Base-by-base conservation (phyloP, 495 filamentous ascomycete genomes). In the Podospora pseudocomata region DNA sequence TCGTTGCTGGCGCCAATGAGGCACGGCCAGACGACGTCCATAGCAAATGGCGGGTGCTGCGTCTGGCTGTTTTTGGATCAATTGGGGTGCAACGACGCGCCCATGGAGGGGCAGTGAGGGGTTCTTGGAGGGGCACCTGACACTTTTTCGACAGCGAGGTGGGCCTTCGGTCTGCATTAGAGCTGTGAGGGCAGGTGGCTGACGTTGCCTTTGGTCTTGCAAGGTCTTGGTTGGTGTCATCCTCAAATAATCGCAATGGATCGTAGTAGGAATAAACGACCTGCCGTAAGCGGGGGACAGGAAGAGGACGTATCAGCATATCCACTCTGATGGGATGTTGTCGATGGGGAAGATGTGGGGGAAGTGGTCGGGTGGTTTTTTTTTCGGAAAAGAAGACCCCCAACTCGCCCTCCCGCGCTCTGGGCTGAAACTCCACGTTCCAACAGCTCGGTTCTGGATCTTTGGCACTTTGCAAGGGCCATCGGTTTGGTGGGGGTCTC, bases 121-220 rank as follows among this genome's bases (percentile, higher is more conserved):
- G 72, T 65, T 30, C 49, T 53, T 67, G 65, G 74, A 74, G 75
- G 75, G 73, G 68, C 74, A 74, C 68, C 65, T 77, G 75, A 76
- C 75, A 70, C 70, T 65, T 66, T 67, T 70, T 68, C 57, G 55
- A 67, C 64, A 53, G 15, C 26, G n/a, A 49, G 15, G 34, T 49
- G 34, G 39, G 15, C 28, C 44, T 57, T 70, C 70, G 71, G 63
- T 72, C 75, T 71, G 56, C 61, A 44, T 63, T 60, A 66, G 56
- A 60, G 23, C 66, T 20, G 18, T n/a, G n/a, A 26, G n/a, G 18
- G 55, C 20, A 28, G 60, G 27, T 66, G 65, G 64, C 68, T 65
- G 68, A 70, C 68, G 68, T 70, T 70, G 60, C 64, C 63, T 56
- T 27, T 23, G 23, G 23, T 23, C 23, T 23, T 23, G 23, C 23